Evolutionary conservation across 805 yeast species (phyloP).

Genomic region (Yarrowia sp.): DNA sequence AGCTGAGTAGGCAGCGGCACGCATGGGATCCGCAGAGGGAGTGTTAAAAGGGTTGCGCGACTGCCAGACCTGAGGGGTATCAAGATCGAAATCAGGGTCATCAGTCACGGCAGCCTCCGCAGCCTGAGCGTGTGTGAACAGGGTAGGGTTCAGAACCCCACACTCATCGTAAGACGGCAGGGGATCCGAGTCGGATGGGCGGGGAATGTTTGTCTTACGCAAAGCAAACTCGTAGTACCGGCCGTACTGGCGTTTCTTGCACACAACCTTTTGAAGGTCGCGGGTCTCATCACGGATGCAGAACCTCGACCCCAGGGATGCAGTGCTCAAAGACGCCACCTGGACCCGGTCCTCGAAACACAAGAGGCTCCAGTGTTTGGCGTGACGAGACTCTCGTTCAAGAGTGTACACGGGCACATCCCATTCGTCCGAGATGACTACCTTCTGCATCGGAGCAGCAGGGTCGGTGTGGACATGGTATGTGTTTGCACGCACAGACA

Average conservation of each 20-base stretch:
- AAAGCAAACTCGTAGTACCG: constrained; percentile 24
- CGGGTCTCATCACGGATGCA: constrained; percentile 28
- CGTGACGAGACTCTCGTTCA: constrained; percentile 25
- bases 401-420: constrained; percentile 20
- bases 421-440: constrained; percentile 25
- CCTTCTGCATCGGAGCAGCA: constrained; percentile 26
- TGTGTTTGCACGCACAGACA: constrained; percentile 20
- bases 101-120: constrained; percentile 1
- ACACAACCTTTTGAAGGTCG: constrained; percentile 33
- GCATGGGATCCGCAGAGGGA: constrained; percentile 29
- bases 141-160: constrained; percentile 14
- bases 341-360: constrained; percentile 31
- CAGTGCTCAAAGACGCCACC: constrained; percentile 32
- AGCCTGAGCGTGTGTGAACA: constrained; percentile 13
- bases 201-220: constrained; percentile 9
- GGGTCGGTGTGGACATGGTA: constrained; percentile 22
- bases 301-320: constrained; percentile 29
- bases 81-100: constrained; percentile 17
- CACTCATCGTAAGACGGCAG: constrained; percentile 39
- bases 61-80: constrained; percentile 26
- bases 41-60: constrained; percentile 27
- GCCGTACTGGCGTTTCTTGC: constrained; percentile 25
- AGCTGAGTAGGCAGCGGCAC: constrained; percentile 20
- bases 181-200: constrained; percentile 38
- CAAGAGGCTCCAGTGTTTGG: constrained; percentile 37